Evolutionary conservation across 1,284 basidiomycete species (phyloP).

Genomic region (Laetiporus sulphureus): DNA sequence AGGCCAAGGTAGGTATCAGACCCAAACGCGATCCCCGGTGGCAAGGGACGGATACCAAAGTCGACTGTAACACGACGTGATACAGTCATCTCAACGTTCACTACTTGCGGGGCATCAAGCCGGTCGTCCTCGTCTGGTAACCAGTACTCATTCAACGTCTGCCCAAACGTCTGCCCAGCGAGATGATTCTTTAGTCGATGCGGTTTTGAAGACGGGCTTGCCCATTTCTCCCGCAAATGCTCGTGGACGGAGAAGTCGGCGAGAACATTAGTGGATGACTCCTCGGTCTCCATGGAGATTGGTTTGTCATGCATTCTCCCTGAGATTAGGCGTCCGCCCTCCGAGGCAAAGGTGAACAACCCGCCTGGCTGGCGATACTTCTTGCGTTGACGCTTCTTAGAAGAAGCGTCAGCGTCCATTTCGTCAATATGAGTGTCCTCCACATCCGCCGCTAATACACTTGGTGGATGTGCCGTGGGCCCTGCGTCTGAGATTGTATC

Average conservation of each 20-base stretch:
- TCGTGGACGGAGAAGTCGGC: not conserved
- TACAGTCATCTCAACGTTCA: constrained; percentile 1
- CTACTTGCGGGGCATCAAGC: constrained; percentile 5
- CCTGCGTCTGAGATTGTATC: too few relatives aligned
- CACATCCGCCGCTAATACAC: not conserved
- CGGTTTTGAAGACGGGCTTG: not conserved
- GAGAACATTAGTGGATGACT: not conserved
- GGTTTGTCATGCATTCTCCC: constrained; percentile 10
- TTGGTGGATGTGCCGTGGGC: too few relatives aligned
- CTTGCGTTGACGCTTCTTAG: constrained; percentile 9
- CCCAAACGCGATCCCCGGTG: constrained; percentile 44
- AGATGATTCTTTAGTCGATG: not conserved
- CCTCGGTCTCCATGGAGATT: constrained; percentile 16
- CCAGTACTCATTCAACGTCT: constrained; percentile 15
- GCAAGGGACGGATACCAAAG: constrained; percentile 41
- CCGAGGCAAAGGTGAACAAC: constrained; percentile 12
- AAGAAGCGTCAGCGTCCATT: not conserved
- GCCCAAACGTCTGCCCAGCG: not conserved
- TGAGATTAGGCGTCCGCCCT: constrained; percentile 8
- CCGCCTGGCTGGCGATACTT: constrained; percentile 8
- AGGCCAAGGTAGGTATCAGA: constrained; percentile 44
- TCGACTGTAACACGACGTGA: constrained; percentile 33
- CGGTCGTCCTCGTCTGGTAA: constrained; percentile 4
- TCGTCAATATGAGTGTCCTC: not conserved
- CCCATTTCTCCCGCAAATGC: too few relatives aligned